phyloP scores from a whole-genome alignment of 495 filamentous ascomycete species.

The Pyrenula aspistea region DNA sequence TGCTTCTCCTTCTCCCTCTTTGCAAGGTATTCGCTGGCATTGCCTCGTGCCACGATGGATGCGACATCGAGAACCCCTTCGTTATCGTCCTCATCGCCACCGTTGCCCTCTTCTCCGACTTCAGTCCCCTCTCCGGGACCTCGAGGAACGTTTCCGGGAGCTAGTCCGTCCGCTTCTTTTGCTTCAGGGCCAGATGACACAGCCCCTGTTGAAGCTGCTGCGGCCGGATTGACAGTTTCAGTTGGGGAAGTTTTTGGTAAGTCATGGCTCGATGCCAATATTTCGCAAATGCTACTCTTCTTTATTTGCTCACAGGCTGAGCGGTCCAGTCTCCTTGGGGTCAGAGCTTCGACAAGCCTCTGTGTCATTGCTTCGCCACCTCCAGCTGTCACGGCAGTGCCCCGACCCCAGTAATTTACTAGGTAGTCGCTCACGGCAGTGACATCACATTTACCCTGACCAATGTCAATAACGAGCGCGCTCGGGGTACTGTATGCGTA shows the following conservation, averaged over 20 bases:
- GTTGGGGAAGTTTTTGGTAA: slow-evolving; percentile 36
- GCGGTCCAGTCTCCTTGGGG: slow-evolving; percentile 54
- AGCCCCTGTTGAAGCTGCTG: slow-evolving; percentile 41
- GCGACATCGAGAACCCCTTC: slow-evolving; percentile 92
- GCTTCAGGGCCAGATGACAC: slow-evolving; percentile 22
- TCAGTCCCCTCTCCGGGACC: slow-evolving; percentile 41
- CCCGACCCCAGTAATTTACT: slow-evolving; percentile 47
- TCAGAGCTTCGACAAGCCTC: slow-evolving; percentile 55
- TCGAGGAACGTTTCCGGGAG: slow-evolving; percentile 25
- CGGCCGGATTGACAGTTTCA: slow-evolving; percentile 46
- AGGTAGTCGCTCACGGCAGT: slow-evolving; percentile 73
- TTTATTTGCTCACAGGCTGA: slow-evolving; percentile 97
- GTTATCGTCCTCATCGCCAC: slow-evolving; percentile 40
- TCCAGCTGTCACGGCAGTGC: slow-evolving; percentile 51
- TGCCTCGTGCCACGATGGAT: slow-evolving; percentile 80
- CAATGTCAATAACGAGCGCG: slow-evolving; percentile 80
- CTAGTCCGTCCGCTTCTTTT: slow-evolving; percentile 15
- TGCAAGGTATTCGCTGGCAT: slow-evolving; percentile 83
- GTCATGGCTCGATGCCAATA: slow-evolving; percentile 57
- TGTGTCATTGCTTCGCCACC: slow-evolving; percentile 87
- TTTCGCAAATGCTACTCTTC: slow-evolving; percentile 75
- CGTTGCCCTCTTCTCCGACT: slow-evolving; percentile 26
- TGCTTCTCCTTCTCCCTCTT: slow-evolving; percentile 85
- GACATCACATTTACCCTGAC: slow-evolving; percentile 80
- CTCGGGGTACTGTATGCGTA: slow-evolving; percentile 70